These are phyloP conservation scores for Corymbia calophylla DNA, from an alignment of 441 rosid genomes.

Conservation along the genomic window DNA sequence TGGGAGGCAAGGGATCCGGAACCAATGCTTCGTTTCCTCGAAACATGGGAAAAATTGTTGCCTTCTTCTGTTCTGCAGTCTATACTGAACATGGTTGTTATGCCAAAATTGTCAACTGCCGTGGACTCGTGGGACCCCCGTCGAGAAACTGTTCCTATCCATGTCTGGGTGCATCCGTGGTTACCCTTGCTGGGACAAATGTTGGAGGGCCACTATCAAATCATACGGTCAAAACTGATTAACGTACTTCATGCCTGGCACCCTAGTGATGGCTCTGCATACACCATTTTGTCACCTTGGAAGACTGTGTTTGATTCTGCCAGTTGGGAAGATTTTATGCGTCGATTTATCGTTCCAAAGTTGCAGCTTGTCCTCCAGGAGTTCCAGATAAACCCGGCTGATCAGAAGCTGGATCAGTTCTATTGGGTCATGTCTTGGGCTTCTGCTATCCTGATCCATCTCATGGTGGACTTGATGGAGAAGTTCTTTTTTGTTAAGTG, in stretches of 20 bases:
- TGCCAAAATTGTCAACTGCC: conserved; percentile 68
- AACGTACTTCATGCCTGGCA: conserved; percentile 87
- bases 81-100: conserved; percentile 49
- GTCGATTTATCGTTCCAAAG: conserved; percentile 84
- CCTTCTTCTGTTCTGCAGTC: conserved; percentile 57
- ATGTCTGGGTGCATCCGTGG: conserved; percentile 97
- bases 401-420: conserved; percentile 67
- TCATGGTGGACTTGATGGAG: conserved; percentile 84
- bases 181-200: conserved; percentile 67
- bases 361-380: conserved; percentile 76
- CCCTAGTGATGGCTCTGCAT: conserved; percentile 77
- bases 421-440: conserved; percentile 77
- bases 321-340: conserved; percentile 91
- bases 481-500: conserved; percentile 76
- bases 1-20: conserved; percentile 94
- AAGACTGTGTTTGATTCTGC: conserved; percentile 75
- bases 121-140: conserved; percentile 84
- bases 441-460: conserved; percentile 65
- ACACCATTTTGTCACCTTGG: conserved; percentile 89
- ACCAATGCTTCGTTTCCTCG: conserved; percentile 83
- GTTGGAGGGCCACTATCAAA: conserved; percentile 67
- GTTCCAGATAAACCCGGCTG: conserved; percentile 73
- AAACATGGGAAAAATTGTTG: conserved; percentile 64
- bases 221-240: conserved; percentile 69
- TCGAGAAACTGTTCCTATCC: conserved; percentile 71